Evolutionary conservation across 2,329 filamentous ascomycete species (phyloP).

Genomic region (Thelonectria discophora): DNA sequence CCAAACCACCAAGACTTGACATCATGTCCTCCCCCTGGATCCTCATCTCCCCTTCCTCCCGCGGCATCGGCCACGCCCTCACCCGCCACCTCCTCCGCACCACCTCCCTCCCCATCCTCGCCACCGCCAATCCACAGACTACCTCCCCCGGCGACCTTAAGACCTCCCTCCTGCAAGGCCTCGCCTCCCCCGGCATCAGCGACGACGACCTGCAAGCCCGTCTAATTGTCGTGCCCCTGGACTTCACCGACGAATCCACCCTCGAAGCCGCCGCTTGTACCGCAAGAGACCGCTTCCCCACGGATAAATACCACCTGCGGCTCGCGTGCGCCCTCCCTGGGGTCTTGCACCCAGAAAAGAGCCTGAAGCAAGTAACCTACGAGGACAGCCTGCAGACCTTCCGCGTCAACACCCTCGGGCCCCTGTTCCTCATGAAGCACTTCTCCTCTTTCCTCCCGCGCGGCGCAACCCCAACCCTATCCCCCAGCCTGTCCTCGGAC

Average conservation of each 20-base stretch:
- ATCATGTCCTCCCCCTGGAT: slow-evolving; percentile 65
- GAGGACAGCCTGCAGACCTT: slow-evolving; percentile 72
- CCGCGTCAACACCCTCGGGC: slow-evolving; percentile 76
- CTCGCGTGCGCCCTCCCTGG: slow-evolving; percentile 77
- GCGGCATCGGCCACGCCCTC: slow-evolving; percentile 60
- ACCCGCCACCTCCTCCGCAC: slow-evolving; percentile 58
- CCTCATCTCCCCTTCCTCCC: slow-evolving; percentile 57
- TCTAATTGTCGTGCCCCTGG: slow-evolving; percentile 52
- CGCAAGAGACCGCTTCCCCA: slow-evolving; percentile 63
- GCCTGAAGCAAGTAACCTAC: slow-evolving; percentile 70
- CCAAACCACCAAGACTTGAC: background rate
- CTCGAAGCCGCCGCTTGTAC: slow-evolving; percentile 64
- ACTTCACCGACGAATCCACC: slow-evolving; percentile 68
- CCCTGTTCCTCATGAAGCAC: slow-evolving; percentile 80
- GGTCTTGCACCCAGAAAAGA: slow-evolving; percentile 77
- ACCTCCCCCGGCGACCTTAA: slow-evolving; percentile 46
- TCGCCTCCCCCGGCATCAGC: slow-evolving; percentile 30
- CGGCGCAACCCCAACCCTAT: slow-evolving; percentile 47
- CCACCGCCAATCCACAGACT: slow-evolving; percentile 52
- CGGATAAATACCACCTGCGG: slow-evolving; percentile 66
- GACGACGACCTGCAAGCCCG: slow-evolving; percentile 43
- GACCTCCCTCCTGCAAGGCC: slow-evolving; percentile 44
- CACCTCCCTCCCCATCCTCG: slow-evolving; percentile 59
- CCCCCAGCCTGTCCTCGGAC: slow-evolving; percentile 34
- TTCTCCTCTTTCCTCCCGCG: slow-evolving; percentile 75